These are phyloP conservation scores for Schizosaccharomyces cryophilus DNA, from an alignment of 805 yeast species.

Conservation along the genomic window DNA sequence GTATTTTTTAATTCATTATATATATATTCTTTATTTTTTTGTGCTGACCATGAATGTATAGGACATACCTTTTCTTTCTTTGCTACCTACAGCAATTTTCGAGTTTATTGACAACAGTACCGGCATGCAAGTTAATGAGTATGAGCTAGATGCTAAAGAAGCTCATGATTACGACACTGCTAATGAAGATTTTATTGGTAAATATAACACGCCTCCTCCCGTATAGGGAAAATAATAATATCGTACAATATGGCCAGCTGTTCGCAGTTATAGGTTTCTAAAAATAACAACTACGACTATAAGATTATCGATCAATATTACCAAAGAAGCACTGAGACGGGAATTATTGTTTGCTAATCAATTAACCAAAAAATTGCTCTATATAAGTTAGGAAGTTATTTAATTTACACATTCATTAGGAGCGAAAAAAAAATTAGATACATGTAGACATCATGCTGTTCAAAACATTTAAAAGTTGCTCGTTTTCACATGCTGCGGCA, in stretches of 20 bases:
- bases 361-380: background rate
- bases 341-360: too few relatives aligned
- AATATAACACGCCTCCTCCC: too few relatives aligned
- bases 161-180: too few relatives aligned
- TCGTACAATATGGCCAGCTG: too few relatives aligned
- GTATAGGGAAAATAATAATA: too few relatives aligned
- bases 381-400: background rate
- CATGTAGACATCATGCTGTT: constrained; percentile 81
- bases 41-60: too few relatives aligned
- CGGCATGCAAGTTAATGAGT: background rate
- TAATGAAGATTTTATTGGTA: too few relatives aligned
- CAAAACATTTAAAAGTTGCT: constrained; percentile 69
- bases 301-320: background rate
- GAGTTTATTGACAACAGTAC: background rate
- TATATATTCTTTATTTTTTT: too few relatives aligned
- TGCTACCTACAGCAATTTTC: background rate
- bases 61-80: background rate
- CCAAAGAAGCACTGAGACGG: background rate
- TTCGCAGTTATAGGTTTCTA: too few relatives aligned
- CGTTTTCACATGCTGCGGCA: constrained; percentile 95
- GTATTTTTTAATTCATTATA: background rate
- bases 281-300: too few relatives aligned
- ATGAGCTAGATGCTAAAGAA: background rate
- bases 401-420: background rate
- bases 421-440: constrained; percentile 3